Conservation (phyloP, 78 protist genomes). For the Emiliania huxleyi region DNA sequence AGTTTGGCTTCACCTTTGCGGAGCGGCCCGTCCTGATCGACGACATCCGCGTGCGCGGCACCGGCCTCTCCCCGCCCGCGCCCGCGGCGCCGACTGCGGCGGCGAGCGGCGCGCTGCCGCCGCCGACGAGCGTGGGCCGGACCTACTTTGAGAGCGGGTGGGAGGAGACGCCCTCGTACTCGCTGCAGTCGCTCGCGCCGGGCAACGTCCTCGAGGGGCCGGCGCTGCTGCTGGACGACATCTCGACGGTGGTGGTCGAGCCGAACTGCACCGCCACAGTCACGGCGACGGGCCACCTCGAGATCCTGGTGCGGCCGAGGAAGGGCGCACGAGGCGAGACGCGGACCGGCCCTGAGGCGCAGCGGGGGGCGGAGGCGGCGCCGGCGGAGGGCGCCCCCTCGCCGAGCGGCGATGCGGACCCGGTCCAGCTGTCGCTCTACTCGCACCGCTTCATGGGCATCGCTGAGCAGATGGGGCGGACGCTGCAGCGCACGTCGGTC, state of each 20-base stretch:
- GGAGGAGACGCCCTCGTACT: slow-evolving; percentile 56
- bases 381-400: neutral
- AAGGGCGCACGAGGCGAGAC: neutral
- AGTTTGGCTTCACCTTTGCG: slow-evolving; percentile 46
- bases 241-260: slow-evolving; percentile 81
- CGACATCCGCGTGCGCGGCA: slow-evolving; percentile 81
- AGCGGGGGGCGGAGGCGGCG: neutral
- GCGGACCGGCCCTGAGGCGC: neutral
- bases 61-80: slow-evolving; percentile 9
- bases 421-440: slow-evolving; percentile 78
- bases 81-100: neutral
- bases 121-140: neutral
- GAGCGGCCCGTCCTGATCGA: slow-evolving; percentile 74
- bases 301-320: slow-evolving; percentile 43
- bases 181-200: slow-evolving; percentile 27
- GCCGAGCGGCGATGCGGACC: slow-evolving; percentile 36
- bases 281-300: slow-evolving; percentile 69
- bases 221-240: slow-evolving; percentile 72
- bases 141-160: slow-evolving; percentile 35
- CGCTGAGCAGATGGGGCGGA: slow-evolving; percentile 97
- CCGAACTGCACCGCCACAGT: slow-evolving; percentile 32
- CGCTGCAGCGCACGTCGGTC: slow-evolving; percentile 88
- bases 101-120: neutral
- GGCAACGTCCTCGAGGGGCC: slow-evolving; percentile 75
- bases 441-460: slow-evolving; percentile 92